A percentile compares a stretch with the other conserved stretches of the same genome.
Evolutionary conservation across 2,329 filamentous ascomycete species (phyloP).

Genomic region (Phialemoniopsis sp.): DNA sequence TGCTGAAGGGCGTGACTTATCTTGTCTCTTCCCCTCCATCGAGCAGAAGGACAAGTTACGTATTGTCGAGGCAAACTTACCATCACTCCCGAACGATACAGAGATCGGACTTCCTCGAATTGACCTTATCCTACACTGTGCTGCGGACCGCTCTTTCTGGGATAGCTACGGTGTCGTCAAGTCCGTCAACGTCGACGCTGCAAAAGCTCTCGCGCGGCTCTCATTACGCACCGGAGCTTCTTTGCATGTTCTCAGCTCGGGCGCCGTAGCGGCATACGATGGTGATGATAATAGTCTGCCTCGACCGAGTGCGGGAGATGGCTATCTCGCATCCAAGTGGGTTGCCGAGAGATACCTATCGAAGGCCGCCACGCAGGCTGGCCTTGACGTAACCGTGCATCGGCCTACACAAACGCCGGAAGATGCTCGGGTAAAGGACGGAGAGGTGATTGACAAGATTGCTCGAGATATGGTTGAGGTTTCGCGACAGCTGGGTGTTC

Average conservation of each 20-base stretch:
- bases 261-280: background rate
- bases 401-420: too few relatives aligned
- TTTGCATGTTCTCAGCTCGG: slow-evolving; percentile 24
- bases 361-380: too few relatives aligned
- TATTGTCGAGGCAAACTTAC: background rate
- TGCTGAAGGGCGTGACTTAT: slow-evolving; percentile 3
- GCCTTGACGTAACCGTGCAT: too few relatives aligned
- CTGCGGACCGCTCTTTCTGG: slow-evolving; percentile 32
- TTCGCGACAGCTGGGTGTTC: too few relatives aligned
- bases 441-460: too few relatives aligned
- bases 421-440: too few relatives aligned
- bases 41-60: too few relatives aligned
- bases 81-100: slow-evolving; percentile 14
- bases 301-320: slow-evolving; percentile 9
- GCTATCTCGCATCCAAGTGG: slow-evolving; percentile 27
- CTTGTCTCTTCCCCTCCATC: background rate
- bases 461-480: too few relatives aligned
- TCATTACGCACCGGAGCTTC: slow-evolving; percentile 13
- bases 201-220: slow-evolving; percentile 25
- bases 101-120: background rate
- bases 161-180: slow-evolving; percentile 29
- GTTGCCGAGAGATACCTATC: slow-evolving; percentile 6
- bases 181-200: slow-evolving; percentile 26
- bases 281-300: slow-evolving; percentile 7
- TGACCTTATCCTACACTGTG: slow-evolving; percentile 40